Conservation (phyloP, 2,329 filamentous ascomycete species). For the Ophiocordyceps sinensis region DNA sequence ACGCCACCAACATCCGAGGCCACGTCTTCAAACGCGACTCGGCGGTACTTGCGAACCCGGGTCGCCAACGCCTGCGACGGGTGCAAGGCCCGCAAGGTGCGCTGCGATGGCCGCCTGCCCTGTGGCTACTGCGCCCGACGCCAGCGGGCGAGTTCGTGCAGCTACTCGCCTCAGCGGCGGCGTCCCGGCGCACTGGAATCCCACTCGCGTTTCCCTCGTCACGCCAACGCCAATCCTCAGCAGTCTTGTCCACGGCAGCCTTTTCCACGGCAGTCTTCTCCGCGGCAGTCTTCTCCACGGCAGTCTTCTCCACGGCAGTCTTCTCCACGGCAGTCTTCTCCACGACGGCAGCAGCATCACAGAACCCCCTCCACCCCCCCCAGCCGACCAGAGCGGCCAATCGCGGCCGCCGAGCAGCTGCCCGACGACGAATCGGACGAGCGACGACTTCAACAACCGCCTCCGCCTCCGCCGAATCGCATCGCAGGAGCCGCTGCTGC, state of each 20-base stretch:
- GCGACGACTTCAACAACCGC: background rate
- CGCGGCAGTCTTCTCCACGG: too few species aligned
- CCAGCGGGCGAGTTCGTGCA: conserved; percentile 27
- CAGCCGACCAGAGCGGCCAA: too few species aligned
- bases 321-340: too few species aligned
- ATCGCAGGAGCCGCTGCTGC: too few species aligned
- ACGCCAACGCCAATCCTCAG: background rate
- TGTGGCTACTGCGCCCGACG: conserved; percentile 34
- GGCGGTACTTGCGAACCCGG: conserved; percentile 14
- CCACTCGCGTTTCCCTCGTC: background rate
- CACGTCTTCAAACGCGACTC: background rate
- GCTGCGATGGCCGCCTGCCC: conserved; percentile 38
- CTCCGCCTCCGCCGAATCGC: background rate
- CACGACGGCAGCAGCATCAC: too few species aligned
- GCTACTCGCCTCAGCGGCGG: conserved; percentile 30
- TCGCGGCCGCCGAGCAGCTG: background rate
- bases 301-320: too few species aligned
- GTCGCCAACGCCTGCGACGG: conserved; percentile 39
- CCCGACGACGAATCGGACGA: background rate
- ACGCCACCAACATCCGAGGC: conserved; percentile 11
- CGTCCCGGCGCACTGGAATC: conserved; percentile 8
- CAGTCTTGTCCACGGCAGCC: background rate
- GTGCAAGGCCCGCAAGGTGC: conserved; percentile 40
- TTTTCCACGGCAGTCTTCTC: too few species aligned
- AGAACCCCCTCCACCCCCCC: too few species aligned